phyloP scores from a whole-genome alignment of 139 green algal species.

The Desmodesmus armatus region DNA sequence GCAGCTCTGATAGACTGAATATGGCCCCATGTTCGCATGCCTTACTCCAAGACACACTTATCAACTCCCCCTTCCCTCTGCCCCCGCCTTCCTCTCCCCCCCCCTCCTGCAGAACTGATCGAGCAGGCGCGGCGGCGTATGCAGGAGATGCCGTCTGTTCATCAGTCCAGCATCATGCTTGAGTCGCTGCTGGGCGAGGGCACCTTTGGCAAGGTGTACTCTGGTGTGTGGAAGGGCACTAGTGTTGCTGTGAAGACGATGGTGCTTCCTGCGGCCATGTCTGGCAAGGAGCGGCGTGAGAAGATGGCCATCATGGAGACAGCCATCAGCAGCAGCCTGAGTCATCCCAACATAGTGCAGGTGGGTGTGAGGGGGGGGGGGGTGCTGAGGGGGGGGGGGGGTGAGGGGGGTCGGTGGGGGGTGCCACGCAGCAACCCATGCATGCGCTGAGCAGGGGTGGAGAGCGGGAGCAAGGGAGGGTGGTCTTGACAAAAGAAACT shows the following conservation, averaged over 20 bases:
- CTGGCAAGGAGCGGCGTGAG: conserved; percentile 46
- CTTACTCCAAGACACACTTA: too few relatives aligned
- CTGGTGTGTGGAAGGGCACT: conserved; percentile 49
- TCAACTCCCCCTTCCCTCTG: too few relatives aligned
- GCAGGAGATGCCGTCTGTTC: not conserved
- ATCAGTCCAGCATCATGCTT: not conserved
- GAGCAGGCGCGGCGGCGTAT: conserved; percentile 47
- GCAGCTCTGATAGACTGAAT: too few relatives aligned
- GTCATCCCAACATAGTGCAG: conserved; percentile 40
- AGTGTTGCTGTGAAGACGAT: conserved; percentile 59
- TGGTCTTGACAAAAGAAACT: too few relatives aligned
- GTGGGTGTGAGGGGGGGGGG: too few relatives aligned
- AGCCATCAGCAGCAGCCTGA: conserved; percentile 43
- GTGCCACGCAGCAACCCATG: too few relatives aligned
- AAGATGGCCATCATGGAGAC: conserved; percentile 62
- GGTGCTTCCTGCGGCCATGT: conserved; percentile 50
- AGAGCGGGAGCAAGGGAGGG: too few relatives aligned
- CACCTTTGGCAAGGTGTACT: conserved; percentile 46
- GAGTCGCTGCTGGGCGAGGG: conserved; percentile 24
- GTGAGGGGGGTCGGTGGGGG: too few relatives aligned
- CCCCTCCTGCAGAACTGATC: conserved; percentile 40
- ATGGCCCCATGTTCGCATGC: too few relatives aligned
- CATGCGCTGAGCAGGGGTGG: too few relatives aligned
- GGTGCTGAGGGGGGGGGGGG: too few relatives aligned
- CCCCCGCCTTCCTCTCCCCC: not conserved